phyloP scores from a whole-genome alignment of 2,329 filamentous ascomycete species.

The Neonectria hederae region DNA sequence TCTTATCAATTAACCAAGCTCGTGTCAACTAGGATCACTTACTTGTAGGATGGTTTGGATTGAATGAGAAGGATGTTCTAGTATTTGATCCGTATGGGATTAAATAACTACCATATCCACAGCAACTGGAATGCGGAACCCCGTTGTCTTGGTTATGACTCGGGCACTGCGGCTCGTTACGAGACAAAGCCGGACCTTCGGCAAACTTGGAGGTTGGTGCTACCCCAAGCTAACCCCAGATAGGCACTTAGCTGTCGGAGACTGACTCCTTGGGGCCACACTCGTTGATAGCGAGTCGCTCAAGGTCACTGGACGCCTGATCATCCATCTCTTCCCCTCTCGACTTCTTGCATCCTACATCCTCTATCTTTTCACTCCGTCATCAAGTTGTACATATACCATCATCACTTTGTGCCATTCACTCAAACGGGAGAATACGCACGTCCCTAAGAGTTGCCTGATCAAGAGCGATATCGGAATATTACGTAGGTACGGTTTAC shows the following conservation, averaged over 20 bases:
- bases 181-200: constrained; percentile 7
- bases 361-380: neutral
- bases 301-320: neutral
- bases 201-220: constrained; percentile 12
- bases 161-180: constrained; percentile 7
- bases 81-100: neutral
- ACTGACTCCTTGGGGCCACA: neutral
- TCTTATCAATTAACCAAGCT: neutral
- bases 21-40: no score
- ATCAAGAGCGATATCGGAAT: neutral
- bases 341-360: neutral
- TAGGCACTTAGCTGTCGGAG: constrained; percentile 12
- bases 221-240: constrained; percentile 11
- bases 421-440: neutral
- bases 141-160: neutral
- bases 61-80: neutral
- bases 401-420: neutral
- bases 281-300: constrained; percentile 21
- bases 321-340: constrained; percentile 2
- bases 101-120: neutral
- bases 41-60: no score
- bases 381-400: neutral
- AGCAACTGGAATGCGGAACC: no score
- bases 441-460: neutral
- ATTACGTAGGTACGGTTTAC: neutral